Evolutionary conservation across 2,329 filamentous ascomycete genomes (phyloP).

Genomic region (Neofusicoccum kwambonambiense): DNA sequence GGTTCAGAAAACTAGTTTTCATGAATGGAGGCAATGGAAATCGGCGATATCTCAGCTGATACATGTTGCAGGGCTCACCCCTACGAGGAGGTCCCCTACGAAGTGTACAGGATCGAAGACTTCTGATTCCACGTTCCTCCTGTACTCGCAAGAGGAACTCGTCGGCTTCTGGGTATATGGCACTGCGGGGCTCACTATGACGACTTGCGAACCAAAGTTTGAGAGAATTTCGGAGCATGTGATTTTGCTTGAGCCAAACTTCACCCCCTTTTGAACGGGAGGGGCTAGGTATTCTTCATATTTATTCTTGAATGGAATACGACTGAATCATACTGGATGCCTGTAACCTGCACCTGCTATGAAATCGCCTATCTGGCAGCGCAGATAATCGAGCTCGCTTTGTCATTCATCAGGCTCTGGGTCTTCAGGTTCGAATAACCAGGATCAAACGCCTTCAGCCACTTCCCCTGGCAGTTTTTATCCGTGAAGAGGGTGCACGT

Average conservation of each 20-base stretch:
- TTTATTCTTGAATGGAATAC: neutral
- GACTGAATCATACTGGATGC: neutral
- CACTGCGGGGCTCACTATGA: no score
- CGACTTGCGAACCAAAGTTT: no score
- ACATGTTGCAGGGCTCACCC: conserved; percentile 39
- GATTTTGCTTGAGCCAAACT: neutral
- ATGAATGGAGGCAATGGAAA: no score
- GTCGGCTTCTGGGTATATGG: no score
- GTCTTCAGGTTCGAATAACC: conserved; percentile 2
- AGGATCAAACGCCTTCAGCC: neutral
- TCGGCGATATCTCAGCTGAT: conserved; percentile 12
- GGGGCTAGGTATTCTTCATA: neutral
- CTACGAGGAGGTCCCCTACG: conserved; percentile 47
- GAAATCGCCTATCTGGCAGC: neutral
- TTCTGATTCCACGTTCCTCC: conserved; percentile 27
- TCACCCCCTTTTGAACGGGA: neutral
- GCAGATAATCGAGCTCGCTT: neutral
- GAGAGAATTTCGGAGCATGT: neutral
- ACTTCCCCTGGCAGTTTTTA: neutral
- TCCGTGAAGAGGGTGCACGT: neutral
- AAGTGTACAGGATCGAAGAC: conserved; percentile 48
- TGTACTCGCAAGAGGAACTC: no score
- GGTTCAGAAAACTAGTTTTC: neutral
- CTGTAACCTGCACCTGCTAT: neutral
- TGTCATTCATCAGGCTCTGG: neutral